phyloP scores from a whole-genome alignment of 2,329 filamentous ascomycete genomes.

The Trichoderma cornu-damae region DNA sequence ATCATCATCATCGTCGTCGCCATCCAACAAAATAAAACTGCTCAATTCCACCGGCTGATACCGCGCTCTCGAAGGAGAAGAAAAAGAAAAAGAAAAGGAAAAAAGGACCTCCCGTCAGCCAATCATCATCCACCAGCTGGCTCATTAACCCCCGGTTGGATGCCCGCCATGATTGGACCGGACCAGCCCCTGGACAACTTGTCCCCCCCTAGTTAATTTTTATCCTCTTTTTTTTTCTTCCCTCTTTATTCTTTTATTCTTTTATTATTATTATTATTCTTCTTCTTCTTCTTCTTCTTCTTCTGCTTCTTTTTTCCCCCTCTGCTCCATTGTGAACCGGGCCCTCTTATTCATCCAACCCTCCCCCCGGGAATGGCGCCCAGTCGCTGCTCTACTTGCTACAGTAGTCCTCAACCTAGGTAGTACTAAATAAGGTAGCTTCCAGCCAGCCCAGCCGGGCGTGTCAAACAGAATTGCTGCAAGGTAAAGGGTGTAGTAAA shows the following conservation, averaged over 20 bases:
- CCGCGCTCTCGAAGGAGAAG: too few relatives aligned
- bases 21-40: neutral
- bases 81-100: neutral
- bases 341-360: too few relatives aligned
- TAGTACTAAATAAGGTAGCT: neutral
- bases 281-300: neutral
- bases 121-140: neutral
- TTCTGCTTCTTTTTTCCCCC: neutral
- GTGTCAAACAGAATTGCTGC: constrained; percentile 1
- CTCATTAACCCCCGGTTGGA: neutral
- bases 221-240: too few relatives aligned
- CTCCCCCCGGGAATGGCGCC: too few relatives aligned
- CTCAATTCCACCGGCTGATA: neutral
- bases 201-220: too few relatives aligned
- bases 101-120: neutral
- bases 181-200: too few relatives aligned
- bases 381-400: neutral
- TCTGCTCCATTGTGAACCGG: too few relatives aligned
- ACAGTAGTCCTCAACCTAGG: too few relatives aligned
- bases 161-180: neutral
- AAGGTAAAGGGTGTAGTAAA: too few relatives aligned
- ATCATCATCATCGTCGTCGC: neutral
- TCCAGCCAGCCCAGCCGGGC: neutral
- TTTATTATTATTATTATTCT: too few relatives aligned
- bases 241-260: too few relatives aligned